These are phyloP conservation scores for Suillus lakei DNA, from an alignment of 768 basidiomycete genomes.

Conservation along the genomic window DNA sequence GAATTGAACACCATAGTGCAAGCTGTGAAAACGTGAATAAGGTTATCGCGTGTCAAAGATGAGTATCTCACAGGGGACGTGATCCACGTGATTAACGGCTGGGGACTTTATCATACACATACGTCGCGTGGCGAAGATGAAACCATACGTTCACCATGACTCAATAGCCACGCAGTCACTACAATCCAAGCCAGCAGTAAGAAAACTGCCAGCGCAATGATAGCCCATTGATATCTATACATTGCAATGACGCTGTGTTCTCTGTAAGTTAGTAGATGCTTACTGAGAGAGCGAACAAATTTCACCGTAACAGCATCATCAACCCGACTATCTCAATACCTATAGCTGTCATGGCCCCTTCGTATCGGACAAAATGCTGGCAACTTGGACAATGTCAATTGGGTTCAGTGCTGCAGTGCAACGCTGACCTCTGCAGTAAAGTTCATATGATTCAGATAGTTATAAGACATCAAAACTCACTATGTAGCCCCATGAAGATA, in stretches of 20 bases:
- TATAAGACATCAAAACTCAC: not conserved
- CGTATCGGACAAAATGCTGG: conserved; percentile 52
- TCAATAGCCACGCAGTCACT: conserved; percentile 58
- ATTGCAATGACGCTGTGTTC: conserved; percentile 21
- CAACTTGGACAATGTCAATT: conserved; percentile 37
- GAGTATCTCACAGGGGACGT: conserved; percentile 16
- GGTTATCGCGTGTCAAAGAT: conserved; percentile 28
- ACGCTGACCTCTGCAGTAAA: not conserved
- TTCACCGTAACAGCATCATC: conserved; percentile 52
- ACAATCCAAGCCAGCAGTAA: conserved; percentile 50
- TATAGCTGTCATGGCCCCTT: conserved; percentile 50
- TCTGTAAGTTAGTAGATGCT: not conserved
- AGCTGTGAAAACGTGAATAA: conserved; percentile 29
- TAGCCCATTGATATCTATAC: conserved; percentile 12
- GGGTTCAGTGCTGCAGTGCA: not conserved
- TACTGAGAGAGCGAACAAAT: not conserved
- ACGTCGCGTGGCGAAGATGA: not conserved
- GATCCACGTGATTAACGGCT: conserved; percentile 18
- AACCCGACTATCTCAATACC: conserved; percentile 43
- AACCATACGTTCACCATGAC: conserved; percentile 50
- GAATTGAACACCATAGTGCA: conserved; percentile 47
- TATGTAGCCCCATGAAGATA: conserved; percentile 16
- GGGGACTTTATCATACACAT: not conserved
- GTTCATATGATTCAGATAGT: conserved; percentile 1
- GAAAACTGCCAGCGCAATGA: conserved; percentile 14